These are phyloP conservation scores for Leccinum truebloodii DNA, from an alignment of 768 basidiomycete species.

Conservation along the genomic window DNA sequence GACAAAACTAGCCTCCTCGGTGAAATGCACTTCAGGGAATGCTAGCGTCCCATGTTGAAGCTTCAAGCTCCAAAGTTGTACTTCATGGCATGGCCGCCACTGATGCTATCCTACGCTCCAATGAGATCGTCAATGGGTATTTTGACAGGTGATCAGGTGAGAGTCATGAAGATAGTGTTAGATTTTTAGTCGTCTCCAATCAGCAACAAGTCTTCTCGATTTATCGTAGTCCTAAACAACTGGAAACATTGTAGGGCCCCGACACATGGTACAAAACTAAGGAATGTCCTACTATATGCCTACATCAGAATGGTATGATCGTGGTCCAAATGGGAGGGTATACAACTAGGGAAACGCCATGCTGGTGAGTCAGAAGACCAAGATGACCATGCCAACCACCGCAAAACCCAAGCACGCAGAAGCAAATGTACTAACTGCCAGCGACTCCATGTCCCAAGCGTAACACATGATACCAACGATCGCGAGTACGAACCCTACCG, in stretches of 20 bases:
- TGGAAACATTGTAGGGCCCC: neutral
- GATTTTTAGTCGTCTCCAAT: neutral
- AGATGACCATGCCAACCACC: conserved; percentile 22
- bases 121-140: neutral
- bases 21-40: too few species aligned
- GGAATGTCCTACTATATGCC: neutral
- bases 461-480: conserved; percentile 52
- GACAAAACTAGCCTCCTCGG: neutral
- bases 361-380: conserved; percentile 13
- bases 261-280: neutral
- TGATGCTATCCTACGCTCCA: neutral
- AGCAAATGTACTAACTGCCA: conserved; percentile 46
- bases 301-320: neutral
- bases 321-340: neutral
- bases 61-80: neutral
- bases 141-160: neutral
- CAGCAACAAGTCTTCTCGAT: neutral
- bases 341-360: neutral
- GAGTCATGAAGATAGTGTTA: neutral
- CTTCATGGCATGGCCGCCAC: conserved; percentile 4
- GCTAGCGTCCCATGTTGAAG: neutral
- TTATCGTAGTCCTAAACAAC: neutral
- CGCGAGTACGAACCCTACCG: conserved; percentile 50
- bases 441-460: conserved; percentile 50
- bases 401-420: conserved; percentile 41